Evolutionary conservation across 129 eudicot species (phyloP).

Genomic region (Arctium minus): DNA sequence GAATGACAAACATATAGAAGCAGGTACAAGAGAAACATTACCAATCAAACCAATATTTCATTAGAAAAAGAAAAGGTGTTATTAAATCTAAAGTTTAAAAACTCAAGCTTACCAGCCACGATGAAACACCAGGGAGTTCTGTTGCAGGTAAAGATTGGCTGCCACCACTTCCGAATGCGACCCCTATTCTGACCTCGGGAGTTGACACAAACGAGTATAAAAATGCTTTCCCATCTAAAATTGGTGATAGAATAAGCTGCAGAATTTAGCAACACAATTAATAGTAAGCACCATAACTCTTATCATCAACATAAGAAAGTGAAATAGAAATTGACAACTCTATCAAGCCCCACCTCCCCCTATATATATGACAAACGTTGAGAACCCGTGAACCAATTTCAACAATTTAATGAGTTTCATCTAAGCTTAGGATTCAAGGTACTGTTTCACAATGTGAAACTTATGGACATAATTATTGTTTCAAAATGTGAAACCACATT

Average conservation of each 20-base stretch:
- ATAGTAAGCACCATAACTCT: neutral
- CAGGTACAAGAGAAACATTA: no score
- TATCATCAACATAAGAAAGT: neutral
- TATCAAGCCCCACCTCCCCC: neutral
- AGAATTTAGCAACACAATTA: neutral
- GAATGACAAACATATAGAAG: no score
- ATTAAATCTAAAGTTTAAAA: neutral
- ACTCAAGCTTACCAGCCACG: constrained; percentile 70
- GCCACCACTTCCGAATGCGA: constrained; percentile 97
- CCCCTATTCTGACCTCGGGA: constrained; percentile 88
- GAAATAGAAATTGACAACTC: neutral
- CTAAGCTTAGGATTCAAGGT: no score
- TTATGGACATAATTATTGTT: neutral
- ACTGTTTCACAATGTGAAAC: neutral
- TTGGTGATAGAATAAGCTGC: constrained; percentile 83
- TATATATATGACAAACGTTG: no score
- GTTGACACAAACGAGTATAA: constrained; percentile 84
- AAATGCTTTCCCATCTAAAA: constrained; percentile 84
- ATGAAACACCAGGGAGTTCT: constrained; percentile 89
- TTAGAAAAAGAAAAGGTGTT: neutral
- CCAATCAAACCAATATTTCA: neutral
- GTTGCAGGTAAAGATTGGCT: constrained; percentile 96
- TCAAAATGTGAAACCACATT: neutral
- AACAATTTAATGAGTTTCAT: no score
- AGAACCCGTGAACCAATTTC: no score